Evolutionary conservation across 1,284 basidiomycete genomes (phyloP).

Genomic region (Mycena sp.): DNA sequence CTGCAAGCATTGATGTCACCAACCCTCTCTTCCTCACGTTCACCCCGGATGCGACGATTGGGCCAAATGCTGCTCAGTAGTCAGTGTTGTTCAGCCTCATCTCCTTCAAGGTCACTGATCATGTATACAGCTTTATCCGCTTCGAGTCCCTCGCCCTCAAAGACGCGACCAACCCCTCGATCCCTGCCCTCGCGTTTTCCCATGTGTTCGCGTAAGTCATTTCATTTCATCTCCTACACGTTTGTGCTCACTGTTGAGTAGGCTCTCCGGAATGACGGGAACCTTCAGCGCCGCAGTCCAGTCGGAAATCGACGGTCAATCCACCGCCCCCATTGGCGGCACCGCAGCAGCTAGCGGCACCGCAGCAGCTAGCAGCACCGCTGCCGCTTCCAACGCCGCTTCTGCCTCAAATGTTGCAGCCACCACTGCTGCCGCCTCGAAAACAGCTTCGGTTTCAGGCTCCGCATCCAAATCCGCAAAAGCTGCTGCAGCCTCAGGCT

Average conservation of each 20-base stretch:
- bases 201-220: constrained; percentile 73
- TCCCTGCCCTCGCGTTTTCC: constrained; percentile 80
- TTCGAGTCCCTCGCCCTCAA: constrained; percentile 67
- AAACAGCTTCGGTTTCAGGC: constrained; percentile 34
- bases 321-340: constrained; percentile 62
- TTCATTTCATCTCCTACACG: not conserved
- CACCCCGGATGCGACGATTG: constrained; percentile 68
- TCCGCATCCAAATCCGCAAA: constrained; percentile 40
- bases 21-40: constrained; percentile 61
- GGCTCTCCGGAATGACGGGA: constrained; percentile 72
- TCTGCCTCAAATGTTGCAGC: constrained; percentile 19
- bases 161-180: constrained; percentile 60
- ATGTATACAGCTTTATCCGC: constrained; percentile 71
- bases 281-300: constrained; percentile 62
- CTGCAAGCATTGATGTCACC: constrained; percentile 67
- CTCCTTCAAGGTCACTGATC: constrained; percentile 9
- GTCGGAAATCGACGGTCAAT: constrained; percentile 65
- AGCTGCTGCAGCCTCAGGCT: constrained; percentile 34
- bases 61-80: constrained; percentile 70
- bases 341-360: constrained; percentile 38
- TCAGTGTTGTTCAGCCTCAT: constrained; percentile 44
- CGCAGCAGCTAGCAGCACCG: constrained; percentile 29
- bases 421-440: constrained; percentile 31
- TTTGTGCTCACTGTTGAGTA: constrained; percentile 37
- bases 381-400: constrained; percentile 30